Conservation (phyloP, 148 eudicot genomes). For the Rhododendron simsii region DNA sequence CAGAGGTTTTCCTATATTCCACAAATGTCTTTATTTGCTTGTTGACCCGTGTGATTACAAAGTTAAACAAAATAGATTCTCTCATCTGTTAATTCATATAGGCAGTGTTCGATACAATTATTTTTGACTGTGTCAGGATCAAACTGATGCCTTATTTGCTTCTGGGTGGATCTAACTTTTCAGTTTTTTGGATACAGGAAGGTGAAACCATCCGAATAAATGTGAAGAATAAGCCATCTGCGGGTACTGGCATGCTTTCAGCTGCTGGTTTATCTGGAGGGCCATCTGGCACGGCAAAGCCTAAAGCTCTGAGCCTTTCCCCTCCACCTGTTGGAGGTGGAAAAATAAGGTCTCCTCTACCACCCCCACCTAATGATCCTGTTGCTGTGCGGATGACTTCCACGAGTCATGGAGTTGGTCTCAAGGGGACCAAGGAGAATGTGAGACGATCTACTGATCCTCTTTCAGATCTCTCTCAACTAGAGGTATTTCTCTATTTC, state of each 20-base stretch:
- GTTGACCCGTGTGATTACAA: neutral
- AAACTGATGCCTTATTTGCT: neutral
- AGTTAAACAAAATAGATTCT: neutral
- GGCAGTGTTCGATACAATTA: neutral
- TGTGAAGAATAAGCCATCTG: constrained; percentile 83
- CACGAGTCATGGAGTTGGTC: constrained; percentile 20
- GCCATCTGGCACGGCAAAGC: constrained; percentile 38
- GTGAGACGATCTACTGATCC: constrained; percentile 45
- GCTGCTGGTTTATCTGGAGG: constrained; percentile 60
- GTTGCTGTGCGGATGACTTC: constrained; percentile 66
- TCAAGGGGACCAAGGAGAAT: constrained; percentile 32
- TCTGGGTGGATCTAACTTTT: neutral
- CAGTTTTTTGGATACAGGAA: constrained; percentile 44
- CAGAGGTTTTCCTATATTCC: neutral
- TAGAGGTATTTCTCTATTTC: constrained; percentile 54
- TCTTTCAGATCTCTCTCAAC: constrained; percentile 78
- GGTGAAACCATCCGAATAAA: constrained; percentile 97
- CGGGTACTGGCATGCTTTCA: constrained; percentile 86
- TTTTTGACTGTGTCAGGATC: neutral
- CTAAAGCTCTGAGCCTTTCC: constrained; percentile 64
- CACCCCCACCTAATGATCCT: constrained; percentile 98
- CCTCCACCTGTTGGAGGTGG: constrained; percentile 68
- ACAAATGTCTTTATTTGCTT: neutral
- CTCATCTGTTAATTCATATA: neutral
- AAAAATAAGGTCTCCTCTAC: constrained; percentile 76